A percentile compares a stretch with the other conserved stretches of the same genome.
phyloP scores from a whole-genome alignment of 805 yeast species.

The Kodamaea laetipori region DNA sequence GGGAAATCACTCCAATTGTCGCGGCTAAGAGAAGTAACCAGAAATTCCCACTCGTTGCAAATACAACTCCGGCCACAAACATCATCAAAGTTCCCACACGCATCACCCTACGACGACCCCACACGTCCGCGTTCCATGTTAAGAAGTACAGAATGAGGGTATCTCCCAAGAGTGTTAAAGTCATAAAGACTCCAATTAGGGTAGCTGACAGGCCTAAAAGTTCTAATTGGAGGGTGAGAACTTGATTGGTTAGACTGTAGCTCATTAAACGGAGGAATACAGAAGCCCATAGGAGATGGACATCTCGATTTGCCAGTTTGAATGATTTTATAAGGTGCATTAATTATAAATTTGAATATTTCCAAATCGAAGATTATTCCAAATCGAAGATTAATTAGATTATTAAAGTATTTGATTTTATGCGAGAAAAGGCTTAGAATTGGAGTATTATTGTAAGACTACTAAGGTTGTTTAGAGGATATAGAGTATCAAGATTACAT shows the following conservation, averaged over 20 bases:
- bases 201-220: constrained; percentile 56
- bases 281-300: constrained; percentile 64
- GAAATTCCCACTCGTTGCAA: constrained; percentile 58
- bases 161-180: constrained; percentile 78
- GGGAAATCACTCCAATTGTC: constrained; percentile 81
- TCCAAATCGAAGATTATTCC: background rate
- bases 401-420: too few relatives aligned
- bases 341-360: background rate
- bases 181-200: constrained; percentile 76
- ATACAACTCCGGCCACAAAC: constrained; percentile 65
- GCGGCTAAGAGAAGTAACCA: constrained; percentile 66
- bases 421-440: too few relatives aligned
- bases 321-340: constrained; percentile 42
- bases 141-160: constrained; percentile 66
- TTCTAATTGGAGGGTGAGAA: constrained; percentile 66
- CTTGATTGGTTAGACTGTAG: constrained; percentile 79
- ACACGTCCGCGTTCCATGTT: constrained; percentile 73
- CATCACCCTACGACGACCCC: constrained; percentile 71
- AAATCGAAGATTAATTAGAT: too few relatives aligned
- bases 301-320: constrained; percentile 49
- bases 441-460: too few relatives aligned
- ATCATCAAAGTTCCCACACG: constrained; percentile 65
- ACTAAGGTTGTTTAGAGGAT: too few relatives aligned
- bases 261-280: constrained; percentile 72
- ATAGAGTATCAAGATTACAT: too few relatives aligned